phyloP scores from a whole-genome alignment of 176 grass and related monocot species.

The Cenchrus fungigraminus region DNA sequence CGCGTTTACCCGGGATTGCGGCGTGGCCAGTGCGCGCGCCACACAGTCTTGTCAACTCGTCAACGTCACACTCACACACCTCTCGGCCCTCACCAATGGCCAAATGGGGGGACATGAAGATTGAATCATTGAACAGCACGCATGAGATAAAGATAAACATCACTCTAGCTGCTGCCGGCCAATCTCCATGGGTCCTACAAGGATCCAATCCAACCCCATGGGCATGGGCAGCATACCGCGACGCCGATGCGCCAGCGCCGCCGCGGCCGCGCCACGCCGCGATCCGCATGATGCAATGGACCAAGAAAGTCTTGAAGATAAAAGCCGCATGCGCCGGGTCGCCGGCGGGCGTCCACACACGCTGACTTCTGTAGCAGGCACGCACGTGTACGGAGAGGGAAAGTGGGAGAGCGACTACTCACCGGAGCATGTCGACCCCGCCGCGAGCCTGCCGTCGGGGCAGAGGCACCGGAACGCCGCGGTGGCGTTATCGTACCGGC shows the following conservation, averaged over 20 bases:
- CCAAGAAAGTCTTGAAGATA: background rate
- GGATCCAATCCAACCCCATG: background rate
- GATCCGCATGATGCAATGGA: background rate
- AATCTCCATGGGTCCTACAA: too few relatives aligned
- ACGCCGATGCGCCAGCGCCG: background rate
- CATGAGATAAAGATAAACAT: background rate
- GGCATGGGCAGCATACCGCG: background rate
- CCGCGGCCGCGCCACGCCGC: background rate
- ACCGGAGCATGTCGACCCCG: conserved; percentile 29
- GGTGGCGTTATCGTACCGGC: conserved; percentile 36
- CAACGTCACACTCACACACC: background rate
- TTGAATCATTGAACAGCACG: too few relatives aligned
- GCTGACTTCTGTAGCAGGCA: background rate
- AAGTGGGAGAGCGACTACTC: background rate
- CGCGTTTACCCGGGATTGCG: background rate
- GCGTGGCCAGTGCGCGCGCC: background rate
- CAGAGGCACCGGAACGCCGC: conserved; percentile 58
- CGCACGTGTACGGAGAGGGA: background rate
- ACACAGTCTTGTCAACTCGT: background rate
- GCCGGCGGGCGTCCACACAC: background rate
- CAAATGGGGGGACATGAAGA: background rate
- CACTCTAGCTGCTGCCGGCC: background rate
- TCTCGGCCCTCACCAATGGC: background rate
- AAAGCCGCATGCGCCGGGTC: background rate
- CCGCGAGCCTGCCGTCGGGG: background rate